These are phyloP conservation scores for Ogataea allantospora DNA, from an alignment of 805 yeast species.

Conservation along the genomic window DNA sequence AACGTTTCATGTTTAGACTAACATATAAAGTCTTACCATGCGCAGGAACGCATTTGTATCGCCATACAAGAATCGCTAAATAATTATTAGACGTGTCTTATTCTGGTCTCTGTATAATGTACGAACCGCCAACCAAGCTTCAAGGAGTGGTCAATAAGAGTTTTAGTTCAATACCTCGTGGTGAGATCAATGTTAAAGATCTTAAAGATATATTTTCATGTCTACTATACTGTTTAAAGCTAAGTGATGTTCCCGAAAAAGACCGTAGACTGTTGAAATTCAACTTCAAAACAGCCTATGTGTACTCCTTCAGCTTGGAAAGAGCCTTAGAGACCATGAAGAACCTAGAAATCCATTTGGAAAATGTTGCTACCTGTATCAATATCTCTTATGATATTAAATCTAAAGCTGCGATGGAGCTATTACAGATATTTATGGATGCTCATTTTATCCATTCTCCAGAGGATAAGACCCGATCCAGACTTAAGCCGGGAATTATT, in stretches of 20 bases:
- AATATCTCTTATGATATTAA: conserved; percentile 55
- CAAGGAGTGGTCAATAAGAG: conserved; percentile 19
- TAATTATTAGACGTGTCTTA: background rate
- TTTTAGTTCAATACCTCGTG: conserved; percentile 45
- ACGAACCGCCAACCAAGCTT: conserved; percentile 6
- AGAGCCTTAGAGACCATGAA: conserved; percentile 55
- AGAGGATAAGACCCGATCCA: conserved; percentile 60
- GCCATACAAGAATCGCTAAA: background rate
- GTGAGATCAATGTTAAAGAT: conserved; percentile 54
- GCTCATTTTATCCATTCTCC: conserved; percentile 75
- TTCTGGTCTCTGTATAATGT: conserved; percentile 2
- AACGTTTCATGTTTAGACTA: conserved; percentile 6
- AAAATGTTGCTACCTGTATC: conserved; percentile 49
- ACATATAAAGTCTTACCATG: conserved; percentile 3
- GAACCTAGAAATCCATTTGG: conserved; percentile 45
- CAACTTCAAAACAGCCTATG: conserved; percentile 32
- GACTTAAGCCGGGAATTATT: conserved; percentile 40
- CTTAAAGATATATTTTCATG: conserved; percentile 59
- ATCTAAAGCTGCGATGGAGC: conserved; percentile 42
- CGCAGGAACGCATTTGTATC: conserved; percentile 2
- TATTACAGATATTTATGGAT: conserved; percentile 52
- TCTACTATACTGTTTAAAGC: conserved; percentile 40
- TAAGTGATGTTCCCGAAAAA: conserved; percentile 32
- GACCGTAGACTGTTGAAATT: conserved; percentile 12
- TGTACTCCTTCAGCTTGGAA: conserved; percentile 51